Base-by-base conservation (phyloP, 352 stramenopile species). In the Pythium phragmitis region DNA sequence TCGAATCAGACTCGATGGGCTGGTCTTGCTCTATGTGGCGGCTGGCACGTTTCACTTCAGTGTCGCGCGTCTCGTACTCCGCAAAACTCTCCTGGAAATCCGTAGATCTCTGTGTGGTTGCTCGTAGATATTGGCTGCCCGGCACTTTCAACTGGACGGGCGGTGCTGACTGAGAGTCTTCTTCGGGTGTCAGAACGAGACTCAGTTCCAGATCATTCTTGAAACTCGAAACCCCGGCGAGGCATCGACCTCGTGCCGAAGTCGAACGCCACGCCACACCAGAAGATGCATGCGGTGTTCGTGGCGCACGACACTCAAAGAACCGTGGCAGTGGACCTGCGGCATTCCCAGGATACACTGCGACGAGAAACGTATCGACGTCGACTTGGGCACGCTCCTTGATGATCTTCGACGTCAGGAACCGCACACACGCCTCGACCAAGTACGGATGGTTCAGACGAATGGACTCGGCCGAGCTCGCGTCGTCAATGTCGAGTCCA, bases 331-430 rank as follows among this genome's bases (percentile, higher is more conserved):
- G 57, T 4, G 77, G 75, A 23, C 67, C 73, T 33, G 57, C 59
- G 17, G 47, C 59, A 16, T 63, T 49, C 16, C 61, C 59, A 50
- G 76, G 68, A 62, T 90, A 93, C 3, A 92, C 36, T 41, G 79
- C 80, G 17, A 93, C 74, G 4, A 93, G 71, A 48, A 93, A 91
- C 9, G 81, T 89, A 9, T 79, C 81, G 11, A 64, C 70, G 28
- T 77, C 66, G 5, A 87, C 72, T 1, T 77, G 66, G 7, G 77
- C 82, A 17, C 73, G 77, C 55, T 93, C 85, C 56, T 85, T 87
- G 59, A 91, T 78, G 23, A 69, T 60, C 19, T 72, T 68, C 0
- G 82, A 85, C 36, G 63, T 70, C 3, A 91, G 39, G 52, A 82
- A 93, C 2, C 72, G 55, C 49, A 91, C 61, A 23, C 82, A 91